Evolutionary conservation across 129 eudicot genomes (phyloP), one percentile per base, ranked within the genome.

Genomic region (Arctium minus): DNA sequence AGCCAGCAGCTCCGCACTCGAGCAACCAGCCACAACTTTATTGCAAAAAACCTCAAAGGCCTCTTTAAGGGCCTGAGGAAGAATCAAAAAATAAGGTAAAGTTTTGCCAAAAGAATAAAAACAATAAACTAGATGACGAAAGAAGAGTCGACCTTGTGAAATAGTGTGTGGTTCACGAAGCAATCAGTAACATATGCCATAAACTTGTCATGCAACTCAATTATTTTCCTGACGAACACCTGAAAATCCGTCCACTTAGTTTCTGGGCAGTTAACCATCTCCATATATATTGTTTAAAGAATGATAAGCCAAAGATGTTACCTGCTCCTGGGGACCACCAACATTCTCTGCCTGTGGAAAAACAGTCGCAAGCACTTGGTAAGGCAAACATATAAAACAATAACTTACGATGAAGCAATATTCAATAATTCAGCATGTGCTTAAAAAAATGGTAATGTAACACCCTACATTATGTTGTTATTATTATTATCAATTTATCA

Each of bases 21-120:
- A 85, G 84, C 75, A 22, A 36, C 90, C 98, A 53, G 90, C 90
- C 44, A 91, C 98, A 31, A 27, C 29, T 86, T 93, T 93, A 72
- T 91, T 93, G 89, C 96, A 92, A 80, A 92, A 90, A 69, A 87
- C 87, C 84, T 90, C 94, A 68, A 90, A 92, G n/a, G 94, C 97
- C 74, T 90, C 94, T 79, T 87, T 92, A 44, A 92, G 74, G 39
- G 94, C 94, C 97, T 92, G 76, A 1, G 32, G 8, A 35, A 32
- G 50, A 27, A 75, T 1, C 15, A 75, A 39, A 39, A 83, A 75
- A n/a, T 6, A 10, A 10, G 74, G 53, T 81, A 11, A 77, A 17
- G 11, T 1, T 67, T n/a, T 37, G 42, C 33, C 11, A 7, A 72
- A 67, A 65, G 27, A 44, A 69, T 30, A 71, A 27, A 15, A 64